phyloP scores from a whole-genome alignment of 2,329 filamentous ascomycete species.

The Aureobasidium sp. region DNA sequence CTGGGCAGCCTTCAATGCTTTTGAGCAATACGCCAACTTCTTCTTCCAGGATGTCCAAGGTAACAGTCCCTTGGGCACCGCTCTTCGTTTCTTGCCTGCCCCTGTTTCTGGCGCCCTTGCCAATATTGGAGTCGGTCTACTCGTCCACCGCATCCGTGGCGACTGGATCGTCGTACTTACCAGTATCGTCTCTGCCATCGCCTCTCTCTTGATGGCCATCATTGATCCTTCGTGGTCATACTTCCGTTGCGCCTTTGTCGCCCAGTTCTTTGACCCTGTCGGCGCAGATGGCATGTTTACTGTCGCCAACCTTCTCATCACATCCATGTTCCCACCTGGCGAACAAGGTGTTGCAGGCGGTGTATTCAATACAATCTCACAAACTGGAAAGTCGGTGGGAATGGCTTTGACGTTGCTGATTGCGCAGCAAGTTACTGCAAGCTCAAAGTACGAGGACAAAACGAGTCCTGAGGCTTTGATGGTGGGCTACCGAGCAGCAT shows the following conservation, averaged over 20 bases:
- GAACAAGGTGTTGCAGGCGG: conserved; percentile 40
- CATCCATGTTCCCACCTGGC: conserved; percentile 33
- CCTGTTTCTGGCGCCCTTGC: conserved; percentile 34
- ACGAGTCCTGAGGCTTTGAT: conserved; percentile 31
- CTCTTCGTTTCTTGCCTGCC: conserved; percentile 38
- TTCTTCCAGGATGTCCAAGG: conserved; percentile 39
- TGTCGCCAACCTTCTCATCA: conserved; percentile 38
- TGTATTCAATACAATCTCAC: conserved; percentile 40
- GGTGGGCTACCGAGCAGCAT: conserved; percentile 37
- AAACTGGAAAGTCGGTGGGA: conserved; percentile 38
- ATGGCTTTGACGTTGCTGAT: conserved; percentile 35
- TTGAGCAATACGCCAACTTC: conserved; percentile 36
- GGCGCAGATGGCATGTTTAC: conserved; percentile 40
- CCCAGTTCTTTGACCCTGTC: conserved; percentile 37
- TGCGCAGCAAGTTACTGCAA: conserved; percentile 25
- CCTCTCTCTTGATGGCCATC: conserved; percentile 41
- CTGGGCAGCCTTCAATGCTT: conserved; percentile 33
- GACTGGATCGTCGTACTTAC: conserved; percentile 33
- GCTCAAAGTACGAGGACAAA: conserved; percentile 24
- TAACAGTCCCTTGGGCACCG: conserved; percentile 30
- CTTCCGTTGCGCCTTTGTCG: conserved; percentile 41
- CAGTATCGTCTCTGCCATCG: conserved; percentile 31
- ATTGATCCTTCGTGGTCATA: conserved; percentile 41
- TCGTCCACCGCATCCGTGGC: conserved; percentile 40
- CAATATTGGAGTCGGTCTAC: conserved; percentile 41